Evolutionary conservation across 139 green algal species (phyloP).

Genomic region (Auxenochlorella protothecoides): DNA sequence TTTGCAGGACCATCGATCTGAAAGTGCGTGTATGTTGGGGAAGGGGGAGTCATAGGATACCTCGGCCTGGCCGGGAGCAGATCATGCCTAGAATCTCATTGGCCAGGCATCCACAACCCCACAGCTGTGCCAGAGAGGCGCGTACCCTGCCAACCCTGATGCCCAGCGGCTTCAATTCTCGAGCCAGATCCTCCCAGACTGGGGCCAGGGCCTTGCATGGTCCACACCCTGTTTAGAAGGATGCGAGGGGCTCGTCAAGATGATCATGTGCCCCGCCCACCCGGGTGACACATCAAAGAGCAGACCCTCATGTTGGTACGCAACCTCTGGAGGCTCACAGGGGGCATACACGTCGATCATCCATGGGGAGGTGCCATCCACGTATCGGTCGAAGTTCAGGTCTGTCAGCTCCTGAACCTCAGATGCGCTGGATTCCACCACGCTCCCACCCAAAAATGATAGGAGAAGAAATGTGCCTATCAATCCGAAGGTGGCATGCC

Average conservation of each 20-base stretch:
- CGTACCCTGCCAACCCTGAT: slow-evolving; percentile 7
- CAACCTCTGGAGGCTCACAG: slow-evolving; percentile 6
- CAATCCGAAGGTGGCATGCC: too few relatives aligned
- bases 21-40: not conserved
- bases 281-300: not conserved
- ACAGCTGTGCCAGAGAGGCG: not conserved
- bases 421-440: not conserved
- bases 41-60: not conserved
- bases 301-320: too few relatives aligned
- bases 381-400: slow-evolving; percentile 14
- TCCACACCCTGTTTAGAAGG: not conserved
- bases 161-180: not conserved
- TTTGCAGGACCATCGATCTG: slow-evolving; percentile 18
- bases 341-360: slow-evolving; percentile 19
- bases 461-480: too few relatives aligned
- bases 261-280: not conserved
- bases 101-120: too few relatives aligned
- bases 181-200: slow-evolving; percentile 5
- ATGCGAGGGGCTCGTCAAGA: not conserved
- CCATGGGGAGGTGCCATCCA: slow-evolving; percentile 10
- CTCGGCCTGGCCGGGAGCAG: not conserved
- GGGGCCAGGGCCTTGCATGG: slow-evolving; percentile 12
- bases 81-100: not conserved
- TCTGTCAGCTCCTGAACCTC: slow-evolving; percentile 9
- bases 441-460: not conserved